These are phyloP conservation scores for Fusarium chuoi DNA, from an alignment of 2,329 filamentous ascomycete species.

Conservation along the genomic window DNA sequence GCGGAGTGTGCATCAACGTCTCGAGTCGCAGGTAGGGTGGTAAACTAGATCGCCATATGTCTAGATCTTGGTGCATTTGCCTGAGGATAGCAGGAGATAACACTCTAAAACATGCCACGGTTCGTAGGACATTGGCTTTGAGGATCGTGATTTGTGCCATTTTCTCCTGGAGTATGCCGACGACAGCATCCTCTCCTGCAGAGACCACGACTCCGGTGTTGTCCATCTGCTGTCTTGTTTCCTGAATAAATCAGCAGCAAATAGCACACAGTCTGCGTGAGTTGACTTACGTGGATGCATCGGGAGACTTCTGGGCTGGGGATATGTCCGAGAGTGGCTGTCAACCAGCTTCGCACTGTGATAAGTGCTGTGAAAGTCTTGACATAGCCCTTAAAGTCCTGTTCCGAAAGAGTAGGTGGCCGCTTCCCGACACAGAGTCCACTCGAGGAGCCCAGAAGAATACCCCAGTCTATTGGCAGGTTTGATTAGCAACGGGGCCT, in stretches of 20 bases:
- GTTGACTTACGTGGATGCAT: not conserved
- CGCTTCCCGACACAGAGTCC: rapidly evolving
- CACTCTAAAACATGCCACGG: not conserved
- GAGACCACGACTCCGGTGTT: not conserved
- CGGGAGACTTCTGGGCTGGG: not conserved
- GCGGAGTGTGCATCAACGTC: rapidly evolving
- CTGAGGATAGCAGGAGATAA: rapidly evolving
- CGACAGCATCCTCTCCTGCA: not conserved
- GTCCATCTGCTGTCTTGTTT: not conserved
- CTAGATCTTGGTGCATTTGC: not conserved
- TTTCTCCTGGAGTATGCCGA: not conserved
- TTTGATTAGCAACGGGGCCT: no score
- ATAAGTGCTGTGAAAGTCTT: not conserved
- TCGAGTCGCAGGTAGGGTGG: not conserved
- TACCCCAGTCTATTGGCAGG: not conserved
- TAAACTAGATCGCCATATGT: not conserved
- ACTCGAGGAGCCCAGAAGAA: not conserved
- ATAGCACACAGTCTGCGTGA: no score
- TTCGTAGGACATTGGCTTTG: not conserved
- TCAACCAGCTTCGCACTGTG: not conserved
- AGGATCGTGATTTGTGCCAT: not conserved
- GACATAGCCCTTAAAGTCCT: rapidly evolving
- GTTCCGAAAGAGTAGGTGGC: rapidly evolving
- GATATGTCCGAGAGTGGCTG: not conserved
- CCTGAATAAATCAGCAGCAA: not conserved